phyloP scores from a whole-genome alignment of 805 yeast genomes.

The Kluyveromyces dobzhanskii region DNA sequence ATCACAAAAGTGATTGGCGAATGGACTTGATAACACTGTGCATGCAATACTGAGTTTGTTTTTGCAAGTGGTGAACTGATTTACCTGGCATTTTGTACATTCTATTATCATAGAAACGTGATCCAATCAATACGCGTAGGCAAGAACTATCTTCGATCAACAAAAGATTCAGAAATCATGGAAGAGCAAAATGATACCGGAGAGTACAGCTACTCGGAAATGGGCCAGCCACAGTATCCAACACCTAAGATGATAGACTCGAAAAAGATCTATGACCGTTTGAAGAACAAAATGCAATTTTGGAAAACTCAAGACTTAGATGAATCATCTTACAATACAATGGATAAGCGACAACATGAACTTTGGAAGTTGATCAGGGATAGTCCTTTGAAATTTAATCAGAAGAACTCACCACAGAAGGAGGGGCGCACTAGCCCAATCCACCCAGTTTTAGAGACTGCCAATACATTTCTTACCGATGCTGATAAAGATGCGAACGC shows the following conservation, averaged over 20 bases:
- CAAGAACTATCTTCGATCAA: no score
- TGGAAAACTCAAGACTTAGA: constrained; percentile 4
- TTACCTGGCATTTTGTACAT: no score
- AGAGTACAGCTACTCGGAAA: no score
- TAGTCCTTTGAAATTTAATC: constrained; percentile 5
- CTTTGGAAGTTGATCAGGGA: constrained; percentile 8
- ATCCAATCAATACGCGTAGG: no score
- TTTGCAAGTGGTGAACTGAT: no score
- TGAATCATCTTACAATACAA: neutral
- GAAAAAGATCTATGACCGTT: constrained; percentile 6
- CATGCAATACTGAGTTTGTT: no score
- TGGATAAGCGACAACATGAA: constrained; percentile 6
- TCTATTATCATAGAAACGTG: no score
- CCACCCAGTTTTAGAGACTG: constrained; percentile 8
- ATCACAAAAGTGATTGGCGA: no score
- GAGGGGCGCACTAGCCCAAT: neutral
- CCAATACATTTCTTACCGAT: constrained; percentile 22
- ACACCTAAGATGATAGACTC: constrained; percentile 4
- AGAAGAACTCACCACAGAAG: neutral
- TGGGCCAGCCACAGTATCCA: neutral
- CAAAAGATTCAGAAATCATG: no score
- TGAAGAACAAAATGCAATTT: constrained; percentile 7
- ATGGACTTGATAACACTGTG: no score
- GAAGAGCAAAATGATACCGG: no score
- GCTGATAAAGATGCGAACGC: constrained; percentile 11